Evolutionary conservation across 257 asterid species (phyloP), one percentile per base, ranked within the genome.

Genomic region (Voacanga thouarsii): DNA sequence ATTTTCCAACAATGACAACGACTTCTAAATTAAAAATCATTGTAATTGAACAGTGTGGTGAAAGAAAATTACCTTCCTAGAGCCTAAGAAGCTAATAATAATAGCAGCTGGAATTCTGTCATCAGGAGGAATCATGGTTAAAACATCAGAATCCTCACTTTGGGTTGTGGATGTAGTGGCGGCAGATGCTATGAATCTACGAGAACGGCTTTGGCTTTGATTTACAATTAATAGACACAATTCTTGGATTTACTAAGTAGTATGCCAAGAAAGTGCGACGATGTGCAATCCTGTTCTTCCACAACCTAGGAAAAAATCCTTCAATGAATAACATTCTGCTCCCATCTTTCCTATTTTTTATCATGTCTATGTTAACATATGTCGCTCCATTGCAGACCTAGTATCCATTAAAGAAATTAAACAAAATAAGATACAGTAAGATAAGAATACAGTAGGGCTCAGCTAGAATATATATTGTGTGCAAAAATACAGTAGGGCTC

Each of bases 51-150:
- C 16, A 39, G 23, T 12, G 53, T 3, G 43, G 26, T 21, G 66
- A 61, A 66, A 65, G 1, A n/a, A n/a, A n/a, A 65, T 16, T 84
- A 96, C 98, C 97, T 93, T 96, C 56, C 99, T 98, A 72, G 98
- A 96, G 76, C 99, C 99, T 85, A 96, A 85, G 83, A 93, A 96
- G 16, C 98, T 98, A 71, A 97, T 96, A 50, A 96, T 96, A 82
- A 96, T 96, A 41, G 99, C 93, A 68, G 99, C 99, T 11, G 99
- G 99, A 76, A 96, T 86, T 85, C 98, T 88, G 83, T 89, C 81
- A 88, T 96, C 98, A 1, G 92, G 97, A 45, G 97, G 97, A 77
- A 93, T 90, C 86, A 89, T 92, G 23, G 99, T 93, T 49, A 88
- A 45, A 80, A 88, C 84, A 80, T 90, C 99, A 76, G 84, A 89